These are phyloP conservation scores for Acephala macrosclerotiorum DNA, from an alignment of 2,329 filamentous ascomycete species.

Conservation along the genomic window DNA sequence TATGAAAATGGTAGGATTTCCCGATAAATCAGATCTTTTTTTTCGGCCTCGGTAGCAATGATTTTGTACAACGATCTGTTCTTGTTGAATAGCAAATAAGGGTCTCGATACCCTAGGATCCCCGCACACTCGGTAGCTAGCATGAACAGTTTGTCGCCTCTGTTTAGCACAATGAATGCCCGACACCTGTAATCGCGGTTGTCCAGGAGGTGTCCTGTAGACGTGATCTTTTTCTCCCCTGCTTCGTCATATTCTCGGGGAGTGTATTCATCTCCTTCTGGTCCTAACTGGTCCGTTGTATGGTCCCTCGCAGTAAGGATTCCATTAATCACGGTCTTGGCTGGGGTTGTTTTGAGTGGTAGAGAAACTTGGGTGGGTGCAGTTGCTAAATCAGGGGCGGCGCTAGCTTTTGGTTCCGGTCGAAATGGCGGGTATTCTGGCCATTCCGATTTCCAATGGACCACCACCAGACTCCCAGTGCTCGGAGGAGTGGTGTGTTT, in stretches of 20 bases:
- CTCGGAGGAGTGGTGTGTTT: constrained; percentile 79
- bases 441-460: constrained; percentile 85
- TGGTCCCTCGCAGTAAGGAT: constrained; percentile 96
- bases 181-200: constrained; percentile 89
- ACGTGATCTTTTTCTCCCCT: constrained; percentile 91
- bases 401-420: no score
- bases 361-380: constrained; percentile 49
- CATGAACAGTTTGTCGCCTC: constrained; percentile 97
- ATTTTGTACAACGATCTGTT: constrained; percentile 97
- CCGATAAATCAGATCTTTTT: constrained; percentile 95
- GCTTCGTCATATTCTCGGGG: constrained; percentile 92
- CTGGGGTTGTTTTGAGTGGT: constrained; percentile 81
- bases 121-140: constrained; percentile 96
- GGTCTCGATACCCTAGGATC: constrained; percentile 92
- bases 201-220: constrained; percentile 82
- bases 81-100: constrained; percentile 98
- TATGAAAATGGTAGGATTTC: constrained; percentile 98
- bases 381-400: no score
- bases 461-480: constrained; percentile 73
- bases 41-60: constrained; percentile 93
- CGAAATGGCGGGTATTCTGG: constrained; percentile 77
- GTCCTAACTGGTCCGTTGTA: constrained; percentile 92
- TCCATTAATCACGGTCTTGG: constrained; percentile 88
- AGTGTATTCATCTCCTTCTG: constrained; percentile 91
- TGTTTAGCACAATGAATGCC: constrained; percentile 92